phyloP scores from a whole-genome alignment of 768 basidiomycete genomes.

The Collybia mongolica region DNA sequence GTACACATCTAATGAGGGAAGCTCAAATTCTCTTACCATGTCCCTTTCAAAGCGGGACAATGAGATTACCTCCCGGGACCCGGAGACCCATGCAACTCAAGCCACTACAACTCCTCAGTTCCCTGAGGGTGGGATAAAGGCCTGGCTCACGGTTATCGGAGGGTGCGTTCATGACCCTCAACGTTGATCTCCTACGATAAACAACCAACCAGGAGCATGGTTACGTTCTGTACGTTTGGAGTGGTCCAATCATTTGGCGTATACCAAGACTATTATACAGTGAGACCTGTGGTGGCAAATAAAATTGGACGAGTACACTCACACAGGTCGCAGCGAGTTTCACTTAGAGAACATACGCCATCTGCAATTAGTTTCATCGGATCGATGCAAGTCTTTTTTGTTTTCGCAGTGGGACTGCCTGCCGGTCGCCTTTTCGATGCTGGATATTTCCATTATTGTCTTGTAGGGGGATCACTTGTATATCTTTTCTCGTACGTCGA shows the following conservation, averaged over 20 bases:
- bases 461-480: slow-evolving; percentile 35
- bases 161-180: slow-evolving; percentile 31
- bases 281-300: slow-evolving; percentile 15
- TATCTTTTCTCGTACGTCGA: slow-evolving; percentile 41
- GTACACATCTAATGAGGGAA: slow-evolving; percentile 9
- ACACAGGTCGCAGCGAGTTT: slow-evolving; percentile 25
- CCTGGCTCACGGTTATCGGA: slow-evolving; percentile 46
- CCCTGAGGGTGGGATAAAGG: slow-evolving; percentile 44
- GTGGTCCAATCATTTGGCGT: slow-evolving; percentile 50
- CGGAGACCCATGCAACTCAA: neutral
- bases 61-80: slow-evolving; percentile 4
- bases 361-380: slow-evolving; percentile 52
- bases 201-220: slow-evolving; percentile 29
- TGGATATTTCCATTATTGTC: slow-evolving; percentile 46
- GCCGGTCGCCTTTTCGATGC: slow-evolving; percentile 46
- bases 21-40: slow-evolving; percentile 6
- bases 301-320: neutral
- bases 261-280: slow-evolving; percentile 52
- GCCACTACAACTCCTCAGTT: slow-evolving; percentile 19
- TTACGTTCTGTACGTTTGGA: slow-evolving; percentile 49
- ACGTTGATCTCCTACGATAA: neutral
- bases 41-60: slow-evolving; percentile 10
- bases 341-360: slow-evolving; percentile 35
- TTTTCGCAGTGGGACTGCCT: slow-evolving; percentile 42
- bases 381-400: slow-evolving; percentile 47